Percentiles rank a stretch among this genome's conserved stretches.
These are phyloP conservation scores for Lodderomyces jiufengensis DNA, from an alignment of 1,139 yeast genomes.

Conservation along the genomic window DNA sequence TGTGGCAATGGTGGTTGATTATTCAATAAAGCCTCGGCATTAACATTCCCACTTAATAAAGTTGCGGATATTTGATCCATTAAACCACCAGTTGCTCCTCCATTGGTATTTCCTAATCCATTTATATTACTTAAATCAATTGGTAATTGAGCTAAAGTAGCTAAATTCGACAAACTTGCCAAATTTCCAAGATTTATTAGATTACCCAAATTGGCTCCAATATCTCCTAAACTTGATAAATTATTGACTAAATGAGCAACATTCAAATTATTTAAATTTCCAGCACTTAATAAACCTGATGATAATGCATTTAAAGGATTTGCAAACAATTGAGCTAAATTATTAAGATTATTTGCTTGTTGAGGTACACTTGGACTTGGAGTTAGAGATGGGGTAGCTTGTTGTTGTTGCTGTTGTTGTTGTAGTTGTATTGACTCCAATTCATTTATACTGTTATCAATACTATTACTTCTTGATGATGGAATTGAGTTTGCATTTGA, in stretches of 20 bases:
- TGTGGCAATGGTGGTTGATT: not conserved
- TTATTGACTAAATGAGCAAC: constrained; percentile 45
- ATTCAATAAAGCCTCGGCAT: not conserved
- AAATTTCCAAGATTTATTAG: constrained; percentile 35
- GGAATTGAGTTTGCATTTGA: not conserved
- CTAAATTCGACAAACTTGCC: constrained; percentile 40
- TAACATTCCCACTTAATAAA: not conserved
- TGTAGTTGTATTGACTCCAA: not conserved
- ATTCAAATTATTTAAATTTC: constrained; percentile 43
- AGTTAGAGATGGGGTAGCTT: constrained; percentile 20
- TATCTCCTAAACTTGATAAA: constrained; percentile 25
- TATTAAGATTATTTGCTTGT: not conserved
- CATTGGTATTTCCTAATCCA: constrained; percentile 21
- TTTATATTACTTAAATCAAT: constrained; percentile 39
- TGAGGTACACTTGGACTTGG: constrained; percentile 15
- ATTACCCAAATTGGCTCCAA: constrained; percentile 24
- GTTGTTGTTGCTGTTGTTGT: constrained; percentile 15
- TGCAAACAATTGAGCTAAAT: constrained; percentile 8
- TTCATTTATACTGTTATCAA: not conserved
- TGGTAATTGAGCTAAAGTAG: constrained; percentile 44
- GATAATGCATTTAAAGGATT: constrained; percentile 14
- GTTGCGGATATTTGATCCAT: constrained; percentile 4
- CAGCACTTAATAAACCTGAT: constrained; percentile 33
- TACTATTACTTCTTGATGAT: constrained; percentile 1
- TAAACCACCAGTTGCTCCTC: constrained; percentile 6